phyloP scores from a whole-genome alignment of 2,329 filamentous ascomycete species.

The Aurifilum marmelostoma region DNA sequence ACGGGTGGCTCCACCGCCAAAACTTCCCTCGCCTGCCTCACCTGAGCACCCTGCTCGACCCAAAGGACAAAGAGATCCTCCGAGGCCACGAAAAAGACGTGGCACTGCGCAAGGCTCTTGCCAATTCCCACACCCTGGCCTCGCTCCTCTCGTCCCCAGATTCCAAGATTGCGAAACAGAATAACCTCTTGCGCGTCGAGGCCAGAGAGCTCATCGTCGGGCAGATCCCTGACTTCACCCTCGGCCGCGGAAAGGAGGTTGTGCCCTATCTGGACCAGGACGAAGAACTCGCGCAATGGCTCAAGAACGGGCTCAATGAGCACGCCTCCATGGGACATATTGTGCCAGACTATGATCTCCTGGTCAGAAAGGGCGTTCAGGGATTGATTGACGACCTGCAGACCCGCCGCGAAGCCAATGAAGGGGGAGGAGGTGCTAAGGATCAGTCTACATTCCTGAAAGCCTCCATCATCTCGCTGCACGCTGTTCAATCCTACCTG shows the following conservation, averaged over 20 bases:
- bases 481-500: conserved; percentile 7
- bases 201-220: conserved; percentile 19
- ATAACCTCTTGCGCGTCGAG: conserved; percentile 6
- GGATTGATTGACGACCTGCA: background rate
- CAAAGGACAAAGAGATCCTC: conserved; percentile 12
- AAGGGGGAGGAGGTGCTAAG: no score
- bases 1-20: conserved; percentile 17
- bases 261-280: conserved; percentile 23
- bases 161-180: background rate
- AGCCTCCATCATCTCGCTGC: conserved; percentile 2
- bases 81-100: background rate
- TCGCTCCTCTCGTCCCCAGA: conserved; percentile 9
- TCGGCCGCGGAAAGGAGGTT: conserved; percentile 20
- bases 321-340: conserved; percentile 22
- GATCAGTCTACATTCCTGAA: background rate
- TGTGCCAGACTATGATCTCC: conserved; percentile 11
- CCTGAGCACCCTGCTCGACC: background rate
- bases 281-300: conserved; percentile 11
- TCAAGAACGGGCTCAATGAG: conserved; percentile 18
- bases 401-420: background rate
- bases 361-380: conserved; percentile 14
- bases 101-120: conserved; percentile 7
- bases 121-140: conserved; percentile 11
- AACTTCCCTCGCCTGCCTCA: conserved; percentile 16
- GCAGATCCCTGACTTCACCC: conserved; percentile 18